Percentiles rank a stretch among this genome's conserved stretches.
Conservation (phyloP, 495 filamentous ascomycete genomes). For the Xylaria curta region DNA sequence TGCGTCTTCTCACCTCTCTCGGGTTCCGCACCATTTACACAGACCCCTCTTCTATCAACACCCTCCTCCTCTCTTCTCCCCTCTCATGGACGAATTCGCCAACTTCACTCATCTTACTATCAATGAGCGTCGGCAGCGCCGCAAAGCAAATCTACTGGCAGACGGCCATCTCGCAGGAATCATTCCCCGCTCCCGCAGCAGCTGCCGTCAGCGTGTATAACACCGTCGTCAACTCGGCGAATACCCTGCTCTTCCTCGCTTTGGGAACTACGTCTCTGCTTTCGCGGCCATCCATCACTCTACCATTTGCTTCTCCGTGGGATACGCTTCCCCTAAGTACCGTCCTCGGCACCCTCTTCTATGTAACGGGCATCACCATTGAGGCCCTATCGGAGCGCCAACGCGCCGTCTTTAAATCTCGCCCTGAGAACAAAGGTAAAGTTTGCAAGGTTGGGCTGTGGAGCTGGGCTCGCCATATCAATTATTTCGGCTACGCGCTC, state of each 20-base stretch:
- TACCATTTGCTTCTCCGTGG: neutral
- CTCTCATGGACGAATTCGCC: conserved; percentile 24
- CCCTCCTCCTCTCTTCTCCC: neutral
- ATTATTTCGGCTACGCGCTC: conserved; percentile 63
- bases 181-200: conserved; percentile 48
- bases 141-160: conserved; percentile 61
- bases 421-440: conserved; percentile 60
- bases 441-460: conserved; percentile 60
- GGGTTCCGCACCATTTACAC: conserved; percentile 26
- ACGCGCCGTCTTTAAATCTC: conserved; percentile 59
- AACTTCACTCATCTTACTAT: conserved; percentile 48
- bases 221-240: conserved; percentile 53
- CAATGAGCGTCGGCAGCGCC: conserved; percentile 55
- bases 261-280: conserved; percentile 47
- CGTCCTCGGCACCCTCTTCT: conserved; percentile 51
- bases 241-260: conserved; percentile 53
- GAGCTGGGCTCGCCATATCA: conserved; percentile 61
- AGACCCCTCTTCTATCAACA: neutral
- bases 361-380: conserved; percentile 52
- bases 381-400: conserved; percentile 61
- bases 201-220: conserved; percentile 50
- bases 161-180: conserved; percentile 47
- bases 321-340: conserved; percentile 38
- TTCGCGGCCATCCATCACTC: conserved; percentile 26
- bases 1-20: conserved; percentile 30